phyloP scores from a whole-genome alignment of 371 early-diverging fungal genomes.

The Actinomucor elegans region DNA sequence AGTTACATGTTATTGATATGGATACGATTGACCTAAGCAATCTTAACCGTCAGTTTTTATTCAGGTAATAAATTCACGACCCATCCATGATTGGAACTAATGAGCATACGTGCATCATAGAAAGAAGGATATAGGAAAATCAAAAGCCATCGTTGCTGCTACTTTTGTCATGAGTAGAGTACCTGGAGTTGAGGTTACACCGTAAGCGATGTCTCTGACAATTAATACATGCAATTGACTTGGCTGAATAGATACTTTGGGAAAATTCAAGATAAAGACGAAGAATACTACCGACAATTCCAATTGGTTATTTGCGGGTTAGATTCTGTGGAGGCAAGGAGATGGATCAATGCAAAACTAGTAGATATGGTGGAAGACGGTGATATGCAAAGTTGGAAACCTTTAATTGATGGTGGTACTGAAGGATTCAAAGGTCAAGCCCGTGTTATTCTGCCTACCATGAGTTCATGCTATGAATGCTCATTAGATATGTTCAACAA shows the following conservation, averaged over 20 bases:
- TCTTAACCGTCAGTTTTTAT: slow-evolving; percentile 98
- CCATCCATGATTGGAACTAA: no score
- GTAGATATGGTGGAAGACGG: slow-evolving; percentile 75
- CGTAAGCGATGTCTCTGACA: slow-evolving; percentile 57
- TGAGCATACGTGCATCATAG: slow-evolving; percentile 22
- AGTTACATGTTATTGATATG: slow-evolving; percentile 92
- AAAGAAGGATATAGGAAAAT: slow-evolving; percentile 76
- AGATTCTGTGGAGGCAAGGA: slow-evolving; percentile 93
- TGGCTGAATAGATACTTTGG: slow-evolving; percentile 61
- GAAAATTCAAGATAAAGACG: slow-evolving; percentile 93
- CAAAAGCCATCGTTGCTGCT: slow-evolving; percentile 89
- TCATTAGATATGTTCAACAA: slow-evolving; percentile 78
- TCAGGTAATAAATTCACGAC: slow-evolving; percentile 51
- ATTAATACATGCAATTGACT: not conserved
- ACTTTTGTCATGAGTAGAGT: slow-evolving; percentile 85
- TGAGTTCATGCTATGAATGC: slow-evolving; percentile 85
- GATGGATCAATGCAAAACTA: slow-evolving; percentile 95
- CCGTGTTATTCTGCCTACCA: slow-evolving; percentile 84
- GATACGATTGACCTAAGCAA: slow-evolving; percentile 99
- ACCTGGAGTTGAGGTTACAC: slow-evolving; percentile 76
- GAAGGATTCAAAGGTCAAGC: slow-evolving; percentile 97
- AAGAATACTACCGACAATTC: slow-evolving; percentile 88
- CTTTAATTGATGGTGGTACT: slow-evolving; percentile 95
- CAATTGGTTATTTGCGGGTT: slow-evolving; percentile 90
- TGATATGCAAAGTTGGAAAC: slow-evolving; percentile 67